Evolutionary conservation across 2,329 filamentous ascomycete species (phyloP).

Genomic region (Elsinoe arachidis): DNA sequence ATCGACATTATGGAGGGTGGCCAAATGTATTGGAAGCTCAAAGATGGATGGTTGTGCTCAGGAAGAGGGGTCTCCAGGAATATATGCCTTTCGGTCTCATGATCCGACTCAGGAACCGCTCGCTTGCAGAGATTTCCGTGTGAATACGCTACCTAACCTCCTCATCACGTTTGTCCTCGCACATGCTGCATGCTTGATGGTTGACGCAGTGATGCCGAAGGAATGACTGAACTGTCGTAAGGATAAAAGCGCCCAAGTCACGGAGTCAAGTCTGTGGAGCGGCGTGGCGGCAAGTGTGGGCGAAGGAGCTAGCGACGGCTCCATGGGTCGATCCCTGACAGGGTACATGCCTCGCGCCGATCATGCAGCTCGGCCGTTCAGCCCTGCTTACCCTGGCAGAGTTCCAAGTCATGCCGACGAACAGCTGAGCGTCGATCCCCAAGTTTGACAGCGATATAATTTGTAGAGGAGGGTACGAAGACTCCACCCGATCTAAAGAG

Average conservation of each 20-base stretch:
- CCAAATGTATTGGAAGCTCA: background rate
- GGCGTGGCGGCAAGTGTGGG: background rate
- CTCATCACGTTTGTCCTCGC: background rate
- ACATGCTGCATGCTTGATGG: background rate
- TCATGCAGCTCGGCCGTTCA: background rate
- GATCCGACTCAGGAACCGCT: background rate
- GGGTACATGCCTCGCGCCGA: background rate
- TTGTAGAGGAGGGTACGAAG: too few relatives aligned
- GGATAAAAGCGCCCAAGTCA: background rate
- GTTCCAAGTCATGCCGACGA: background rate
- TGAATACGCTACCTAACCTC: background rate
- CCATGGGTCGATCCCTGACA: background rate
- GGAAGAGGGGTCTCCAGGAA: too few relatives aligned
- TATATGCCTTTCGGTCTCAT: background rate
- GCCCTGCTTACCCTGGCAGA: background rate
- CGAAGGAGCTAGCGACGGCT: constrained; percentile 2
- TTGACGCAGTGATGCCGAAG: background rate
- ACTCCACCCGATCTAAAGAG: too few relatives aligned
- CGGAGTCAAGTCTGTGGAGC: too few relatives aligned
- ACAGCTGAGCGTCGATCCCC: background rate
- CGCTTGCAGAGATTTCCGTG: background rate
- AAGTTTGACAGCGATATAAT: background rate
- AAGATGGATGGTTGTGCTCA: background rate
- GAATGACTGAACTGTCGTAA: background rate
- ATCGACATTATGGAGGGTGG: background rate